Percentiles rank a stretch among this genome's conserved stretches.
These are phyloP conservation scores for Boletus barrowsii DNA, from an alignment of 768 basidiomycete species.

Conservation along the genomic window DNA sequence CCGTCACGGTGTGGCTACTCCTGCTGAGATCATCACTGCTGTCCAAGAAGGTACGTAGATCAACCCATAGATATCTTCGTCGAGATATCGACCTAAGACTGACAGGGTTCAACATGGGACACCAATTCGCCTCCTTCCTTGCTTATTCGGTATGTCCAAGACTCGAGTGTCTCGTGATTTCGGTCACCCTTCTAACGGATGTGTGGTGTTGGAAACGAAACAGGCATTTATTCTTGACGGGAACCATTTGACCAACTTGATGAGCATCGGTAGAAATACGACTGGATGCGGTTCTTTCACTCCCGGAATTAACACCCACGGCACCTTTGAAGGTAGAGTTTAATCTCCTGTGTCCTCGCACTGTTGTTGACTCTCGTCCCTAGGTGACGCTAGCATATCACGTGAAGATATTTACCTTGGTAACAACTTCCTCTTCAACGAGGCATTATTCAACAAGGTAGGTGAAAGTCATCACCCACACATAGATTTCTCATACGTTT, in stretches of 20 bases:
- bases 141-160: slow-evolving; percentile 13
- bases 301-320: slow-evolving; percentile 18
- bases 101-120: slow-evolving; percentile 25
- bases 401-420: neutral
- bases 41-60: slow-evolving; percentile 15
- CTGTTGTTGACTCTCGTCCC: neutral
- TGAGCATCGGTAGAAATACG: slow-evolving; percentile 22
- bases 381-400: neutral
- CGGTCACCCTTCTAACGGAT: neutral
- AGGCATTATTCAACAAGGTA: neutral
- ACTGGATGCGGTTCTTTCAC: slow-evolving; percentile 5
- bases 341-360: neutral
- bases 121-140: neutral
- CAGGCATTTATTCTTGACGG: slow-evolving; percentile 24
- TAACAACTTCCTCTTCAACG: neutral
- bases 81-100: neutral
- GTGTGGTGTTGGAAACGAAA: neutral
- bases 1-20: slow-evolving; percentile 14
- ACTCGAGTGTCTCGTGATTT: neutral
- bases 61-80: neutral
- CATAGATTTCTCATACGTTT: neutral
- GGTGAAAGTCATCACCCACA: neutral
- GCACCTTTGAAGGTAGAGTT: slow-evolving; percentile 21
- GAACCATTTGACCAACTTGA: slow-evolving; percentile 24
- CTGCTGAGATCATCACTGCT: slow-evolving; percentile 21